Base-by-base conservation (phyloP, 2,329 filamentous ascomycete genomes). In the Diplodia mutila region DNA sequence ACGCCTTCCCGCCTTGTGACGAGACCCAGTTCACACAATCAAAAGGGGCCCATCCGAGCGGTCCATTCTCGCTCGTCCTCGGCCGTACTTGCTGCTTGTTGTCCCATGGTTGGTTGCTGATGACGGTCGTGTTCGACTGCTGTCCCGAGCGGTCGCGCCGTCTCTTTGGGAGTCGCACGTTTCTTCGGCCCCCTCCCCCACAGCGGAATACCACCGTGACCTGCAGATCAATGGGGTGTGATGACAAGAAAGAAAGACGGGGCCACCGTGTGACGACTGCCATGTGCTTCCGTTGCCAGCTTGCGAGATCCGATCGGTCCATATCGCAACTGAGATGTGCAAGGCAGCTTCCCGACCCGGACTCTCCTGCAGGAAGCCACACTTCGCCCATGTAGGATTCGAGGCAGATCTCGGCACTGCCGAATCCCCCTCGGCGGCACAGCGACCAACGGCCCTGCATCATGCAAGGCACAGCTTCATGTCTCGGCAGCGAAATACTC, bases 71-170 rank as follows among this genome's bases (percentile, higher is more conserved):
- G 59, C 59, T 51, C 39, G 32, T 12, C 21, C 25, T 63, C 42
- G 59, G 59, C 46, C 59, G 59, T 49, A 63, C 59, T 63, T 23
- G 18, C 34, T 46, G 39, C 57, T 12, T 29, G 18, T 27, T 23
- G 57, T 49, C 25, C 42, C 46, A 39, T 37, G 59, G 27, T 37
- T 37, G n/a, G 53, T 55, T 25, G 53, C n/a, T 11, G 12, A 21
- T 55, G 3, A 25, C 25, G 25, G 46, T n/a, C 6, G n/a, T 34
- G 59, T 29, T 37, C 59, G 37, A 27, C n/a, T 51, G 59, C n/a
- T 63, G 59, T 63, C 46, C 59, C 29, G 59, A 63, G 59, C 59
- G 59, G 59, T 42, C 59, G 25, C 59, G 59, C 59, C 59, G 59
- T 51, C 59, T 34, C 18, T 25, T 14, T 32, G 18, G 16, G 8